A percentile compares a stretch with the other conserved stretches of the same genome.
Evolutionary conservation across 306 rosid genomes (phyloP).

Genomic region (Lithocarpus polystachyus): DNA sequence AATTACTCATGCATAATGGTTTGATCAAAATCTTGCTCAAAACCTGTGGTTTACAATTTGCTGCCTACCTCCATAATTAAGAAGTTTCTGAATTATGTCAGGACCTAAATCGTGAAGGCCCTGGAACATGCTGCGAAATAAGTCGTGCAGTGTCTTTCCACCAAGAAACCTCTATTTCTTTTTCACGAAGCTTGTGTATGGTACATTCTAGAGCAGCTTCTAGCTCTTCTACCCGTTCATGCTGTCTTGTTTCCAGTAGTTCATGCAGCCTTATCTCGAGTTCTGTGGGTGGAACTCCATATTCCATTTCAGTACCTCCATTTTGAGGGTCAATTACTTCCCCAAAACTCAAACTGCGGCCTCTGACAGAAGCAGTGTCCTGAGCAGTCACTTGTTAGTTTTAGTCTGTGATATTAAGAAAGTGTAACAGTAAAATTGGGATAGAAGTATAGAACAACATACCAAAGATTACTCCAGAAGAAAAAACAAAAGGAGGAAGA

Average conservation of each 20-base stretch:
- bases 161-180: conserved; percentile 65
- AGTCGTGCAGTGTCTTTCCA: conserved; percentile 66
- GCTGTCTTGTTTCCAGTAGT: conserved; percentile 65
- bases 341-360: conserved; percentile 32
- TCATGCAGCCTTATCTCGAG: conserved; percentile 76
- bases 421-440: conserved; percentile 9
- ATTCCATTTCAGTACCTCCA: conserved; percentile 36
- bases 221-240: conserved; percentile 69
- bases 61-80: conserved; percentile 31
- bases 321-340: conserved; percentile 56
- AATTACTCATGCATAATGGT: conserved; percentile 4
- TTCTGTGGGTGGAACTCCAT: conserved; percentile 66
- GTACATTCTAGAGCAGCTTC: conserved; percentile 66
- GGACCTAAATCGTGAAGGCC: conserved; percentile 47
- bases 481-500: not conserved
- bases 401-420: conserved; percentile 19
- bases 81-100: conserved; percentile 35
- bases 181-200: conserved; percentile 48
- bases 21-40: conserved; percentile 14
- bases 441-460: conserved; percentile 6
- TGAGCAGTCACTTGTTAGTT: conserved; percentile 42
- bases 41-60: conserved; percentile 24
- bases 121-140: conserved; percentile 48
- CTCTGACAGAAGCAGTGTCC: conserved; percentile 27
- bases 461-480: not conserved